A percentile compares a stretch with the other conserved stretches of the same genome.
Conservation (phyloP, 768 basidiomycete species). For the Boletus rex-veris region DNA sequence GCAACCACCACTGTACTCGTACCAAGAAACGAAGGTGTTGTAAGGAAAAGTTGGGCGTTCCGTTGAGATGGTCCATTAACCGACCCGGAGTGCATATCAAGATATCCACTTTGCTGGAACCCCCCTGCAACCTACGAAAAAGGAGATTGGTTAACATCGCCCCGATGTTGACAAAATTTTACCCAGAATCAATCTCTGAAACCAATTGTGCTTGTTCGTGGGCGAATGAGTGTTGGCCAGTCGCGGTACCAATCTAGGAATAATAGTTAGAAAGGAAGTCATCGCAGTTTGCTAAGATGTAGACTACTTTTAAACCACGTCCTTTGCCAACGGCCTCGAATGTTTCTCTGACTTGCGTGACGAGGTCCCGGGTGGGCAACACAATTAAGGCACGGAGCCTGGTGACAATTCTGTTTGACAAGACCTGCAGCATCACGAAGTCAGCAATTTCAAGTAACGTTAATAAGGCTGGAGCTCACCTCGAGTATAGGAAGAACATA, state of each 20-base stretch:
- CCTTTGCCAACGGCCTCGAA: slow-evolving; percentile 84
- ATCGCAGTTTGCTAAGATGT: background rate
- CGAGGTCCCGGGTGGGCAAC: slow-evolving; percentile 91
- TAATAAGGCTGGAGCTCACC: slow-evolving; percentile 37
- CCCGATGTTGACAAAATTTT: slow-evolving; percentile 12
- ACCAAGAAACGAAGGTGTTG: slow-evolving; percentile 96
- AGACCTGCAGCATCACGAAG: slow-evolving; percentile 41
- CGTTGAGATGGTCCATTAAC: slow-evolving; percentile 87
- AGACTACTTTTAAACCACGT: slow-evolving; percentile 73
- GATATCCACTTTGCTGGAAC: slow-evolving; percentile 89
- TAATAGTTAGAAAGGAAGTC: slow-evolving; percentile 1
- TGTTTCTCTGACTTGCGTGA: slow-evolving; percentile 87
- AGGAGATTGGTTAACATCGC: background rate
- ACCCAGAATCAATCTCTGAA: slow-evolving; percentile 55
- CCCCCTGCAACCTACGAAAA: slow-evolving; percentile 62
- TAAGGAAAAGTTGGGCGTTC: slow-evolving; percentile 85
- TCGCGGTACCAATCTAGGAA: slow-evolving; percentile 67
- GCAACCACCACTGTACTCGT: slow-evolving; percentile 25
- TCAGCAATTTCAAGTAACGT: background rate
- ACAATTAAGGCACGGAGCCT: slow-evolving; percentile 85
- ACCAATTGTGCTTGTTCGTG: slow-evolving; percentile 87
- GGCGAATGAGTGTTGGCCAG: slow-evolving; percentile 91
- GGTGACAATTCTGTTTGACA: slow-evolving; percentile 73
- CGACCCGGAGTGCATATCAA: slow-evolving; percentile 95
- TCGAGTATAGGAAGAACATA: slow-evolving; percentile 93